Evolutionary conservation across 495 filamentous ascomycete species (phyloP), one percentile per base, ranked within the genome.

Genomic region (Amphirosellinia nigrospora): DNA sequence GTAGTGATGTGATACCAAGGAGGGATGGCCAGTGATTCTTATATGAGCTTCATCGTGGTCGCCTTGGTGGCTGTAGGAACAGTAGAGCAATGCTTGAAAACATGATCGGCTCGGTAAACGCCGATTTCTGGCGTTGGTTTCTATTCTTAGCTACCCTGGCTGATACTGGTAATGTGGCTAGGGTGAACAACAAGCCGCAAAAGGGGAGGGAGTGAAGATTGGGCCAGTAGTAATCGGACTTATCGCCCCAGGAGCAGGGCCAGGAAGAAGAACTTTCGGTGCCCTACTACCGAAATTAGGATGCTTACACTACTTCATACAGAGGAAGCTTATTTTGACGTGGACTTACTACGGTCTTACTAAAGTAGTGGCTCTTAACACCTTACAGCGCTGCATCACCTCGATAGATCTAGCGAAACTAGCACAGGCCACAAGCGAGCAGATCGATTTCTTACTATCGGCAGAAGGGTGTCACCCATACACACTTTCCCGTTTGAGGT

Each of bases 291-390:
- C 61, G 39, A 64, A 50, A 52, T 65, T 16, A 53, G 46, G 63
- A 39, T 53, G 63, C 46, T 65, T 65, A 65, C 63, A 43, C 53
- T 65, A 65, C 63, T 26, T 65, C 2, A 16, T 30, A 48, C 9
- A 26, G 2, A 64, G 61, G 63, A 52, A 34, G 46, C 63, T 53
- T 52, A 65, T 65, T 53, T 65, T 53, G n/a, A 65, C 45, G 46
- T 65, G 21, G 21, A 65, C 46, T 65, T 52, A 65, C 63, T 65
- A 50, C 63, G 28, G 45, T 46, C n/a, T 65, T 65, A 65, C 63
- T 65, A 65, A 38, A 50, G 43, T 34, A 38, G 45, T 52, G 28
- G 26, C 28, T 30, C 23, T 21, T 23, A 11, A 11, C 19, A 4
- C 50, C 15, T 30, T 45, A 32, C 60, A 3, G 34, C 7, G 34